Base-by-base conservation (phyloP, 2,329 filamentous ascomycete species). In the Cercospora canescens region DNA sequence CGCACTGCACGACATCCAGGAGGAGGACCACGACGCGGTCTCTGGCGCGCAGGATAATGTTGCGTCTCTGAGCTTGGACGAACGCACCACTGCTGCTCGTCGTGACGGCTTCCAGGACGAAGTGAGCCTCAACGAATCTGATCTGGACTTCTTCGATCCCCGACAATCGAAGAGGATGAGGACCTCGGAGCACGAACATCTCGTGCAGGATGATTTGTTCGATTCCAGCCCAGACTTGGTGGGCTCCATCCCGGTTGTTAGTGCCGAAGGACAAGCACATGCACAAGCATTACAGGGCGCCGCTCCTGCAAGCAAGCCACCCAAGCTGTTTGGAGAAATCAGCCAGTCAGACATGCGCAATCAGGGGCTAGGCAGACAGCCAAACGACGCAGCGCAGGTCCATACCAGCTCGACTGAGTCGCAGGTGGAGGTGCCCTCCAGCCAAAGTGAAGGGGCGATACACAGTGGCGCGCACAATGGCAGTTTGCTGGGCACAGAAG, bases 21-120 rank as follows among this genome's bases (percentile, higher is more conserved):
- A 92, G 71, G 88, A 91, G 56, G 83, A 83, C 21, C 83, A 87
- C 16, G 82, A 82, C n/a, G 80, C 80, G 6, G 79, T 79, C 18
- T 69, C 80, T 28, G 79, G 81, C 66, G 86, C 87, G 1, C 35
- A 80, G 11, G 80, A 80, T 28, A 79, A 83, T 67, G 86, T 89
- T 1, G 90, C 89, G 0, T 88, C 89, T 68, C 80, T 92, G 28
- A 91, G 87, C 66, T 79, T 92, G 1, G 74, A 84, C 26, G 87
- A 89, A 63, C 77, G 69, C 34, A 61, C 63, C 12, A 28, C 35
- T 18, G 54, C 72, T 59, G n/a, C 55, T 28, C 48, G 45, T 14
- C 62, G 69, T 45, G 73, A 70, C 48, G 66, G 70, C 59, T 69
- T 65, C 54, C 73, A 62, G 18, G 60, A 74, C 39, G 76, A 75